These are phyloP conservation scores for Candida mattraensis DNA, from an alignment of 805 yeast species.

Conservation along the genomic window DNA sequence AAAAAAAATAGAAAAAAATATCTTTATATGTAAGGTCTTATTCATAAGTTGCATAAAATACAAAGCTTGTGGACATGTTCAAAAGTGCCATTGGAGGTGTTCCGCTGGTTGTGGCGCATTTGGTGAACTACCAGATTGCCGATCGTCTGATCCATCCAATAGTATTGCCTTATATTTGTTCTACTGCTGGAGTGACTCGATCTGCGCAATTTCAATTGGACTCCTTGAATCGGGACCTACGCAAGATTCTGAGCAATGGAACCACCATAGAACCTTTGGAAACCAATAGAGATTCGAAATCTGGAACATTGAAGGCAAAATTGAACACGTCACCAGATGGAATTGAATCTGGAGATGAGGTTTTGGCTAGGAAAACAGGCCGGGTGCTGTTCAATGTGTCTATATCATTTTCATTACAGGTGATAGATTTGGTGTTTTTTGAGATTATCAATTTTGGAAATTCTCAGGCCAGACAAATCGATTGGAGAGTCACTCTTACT, in stretches of 20 bases:
- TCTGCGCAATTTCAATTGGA: slow-evolving; percentile 5
- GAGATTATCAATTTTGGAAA: slow-evolving; percentile 29
- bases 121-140: slow-evolving; percentile 19
- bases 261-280: no score
- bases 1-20: neutral
- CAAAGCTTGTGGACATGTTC: no score
- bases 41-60: no score
- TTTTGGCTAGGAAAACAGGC: slow-evolving; percentile 1
- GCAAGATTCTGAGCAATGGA: slow-evolving; percentile 8
- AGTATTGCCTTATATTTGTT: slow-evolving; percentile 12
- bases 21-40: no score
- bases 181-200: slow-evolving; percentile 6
- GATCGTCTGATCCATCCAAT: slow-evolving; percentile 18
- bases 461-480: slow-evolving; percentile 28
- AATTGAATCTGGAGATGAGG: neutral
- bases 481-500: slow-evolving; percentile 42
- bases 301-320: neutral
- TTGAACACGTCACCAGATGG: neutral
- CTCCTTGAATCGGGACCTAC: slow-evolving; percentile 14
- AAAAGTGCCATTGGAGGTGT: slow-evolving; percentile 12
- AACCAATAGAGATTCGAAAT: no score
- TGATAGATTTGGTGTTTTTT: slow-evolving; percentile 29
- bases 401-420: slow-evolving; percentile 29
- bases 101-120: slow-evolving; percentile 15
- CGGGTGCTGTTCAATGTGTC: slow-evolving; percentile 23